Evolutionary conservation across 306 rosid species (phyloP).

Genomic region (Trifolium fragiferum): DNA sequence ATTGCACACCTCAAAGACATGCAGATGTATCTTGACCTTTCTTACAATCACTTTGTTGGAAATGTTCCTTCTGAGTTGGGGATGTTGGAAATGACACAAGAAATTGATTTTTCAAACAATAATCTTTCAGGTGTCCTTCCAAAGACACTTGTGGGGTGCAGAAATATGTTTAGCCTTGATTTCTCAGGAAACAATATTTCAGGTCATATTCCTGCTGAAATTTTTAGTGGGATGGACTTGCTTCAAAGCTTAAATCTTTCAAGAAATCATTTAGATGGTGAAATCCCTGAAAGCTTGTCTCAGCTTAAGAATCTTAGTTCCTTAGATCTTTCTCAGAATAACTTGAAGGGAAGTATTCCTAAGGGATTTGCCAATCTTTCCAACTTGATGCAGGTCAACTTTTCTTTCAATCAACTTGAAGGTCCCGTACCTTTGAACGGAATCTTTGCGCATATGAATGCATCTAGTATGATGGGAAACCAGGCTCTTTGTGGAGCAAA

Average conservation of each 20-base stretch:
- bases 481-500: conserved; percentile 72
- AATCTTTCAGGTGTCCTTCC: conserved; percentile 78
- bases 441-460: conserved; percentile 58
- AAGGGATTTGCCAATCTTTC: conserved; percentile 59
- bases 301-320: conserved; percentile 60
- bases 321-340: conserved; percentile 82
- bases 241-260: conserved; percentile 76
- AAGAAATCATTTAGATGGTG: conserved; percentile 68
- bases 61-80: conserved; percentile 73
- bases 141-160: conserved; percentile 57
- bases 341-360: conserved; percentile 69
- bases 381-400: conserved; percentile 62
- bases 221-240: conserved; percentile 53
- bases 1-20: conserved; percentile 56
- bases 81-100: conserved; percentile 68
- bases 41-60: conserved; percentile 76
- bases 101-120: conserved; percentile 82
- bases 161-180: conserved; percentile 72
- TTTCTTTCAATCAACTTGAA: conserved; percentile 81
- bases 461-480: conserved; percentile 68
- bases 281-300: conserved; percentile 59
- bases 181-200: conserved; percentile 75
- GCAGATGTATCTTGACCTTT: conserved; percentile 72
- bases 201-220: conserved; percentile 72
- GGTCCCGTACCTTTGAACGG: conserved; percentile 72